phyloP scores from a whole-genome alignment of 768 basidiomycete genomes.

The Agaricus subrufescens region DNA sequence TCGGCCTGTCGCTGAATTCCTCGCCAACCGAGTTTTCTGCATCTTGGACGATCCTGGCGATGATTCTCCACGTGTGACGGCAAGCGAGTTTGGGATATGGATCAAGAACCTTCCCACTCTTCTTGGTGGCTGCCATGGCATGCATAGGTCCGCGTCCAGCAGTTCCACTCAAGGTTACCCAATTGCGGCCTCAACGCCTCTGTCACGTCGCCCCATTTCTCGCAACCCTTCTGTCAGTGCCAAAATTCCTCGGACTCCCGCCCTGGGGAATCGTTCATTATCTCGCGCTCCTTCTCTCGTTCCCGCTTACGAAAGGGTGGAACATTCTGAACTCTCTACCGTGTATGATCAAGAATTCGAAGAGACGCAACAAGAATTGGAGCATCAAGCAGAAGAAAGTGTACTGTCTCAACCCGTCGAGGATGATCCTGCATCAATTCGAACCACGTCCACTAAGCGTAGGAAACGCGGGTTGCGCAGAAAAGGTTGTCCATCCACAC shows the following conservation, averaged over 20 bases:
- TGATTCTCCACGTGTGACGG: conserved; percentile 66
- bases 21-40: conserved; percentile 82
- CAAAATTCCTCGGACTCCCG: conserved; percentile 45
- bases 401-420: conserved; percentile 40
- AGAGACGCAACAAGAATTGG: conserved; percentile 39
- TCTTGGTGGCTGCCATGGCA: conserved; percentile 43
- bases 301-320: conserved; percentile 41
- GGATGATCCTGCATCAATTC: conserved; percentile 42
- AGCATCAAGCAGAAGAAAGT: conserved; percentile 37
- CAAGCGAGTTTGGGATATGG: conserved; percentile 86
- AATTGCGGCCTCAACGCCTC: conserved; percentile 55
- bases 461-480: conserved; percentile 84
- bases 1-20: conserved; percentile 76
- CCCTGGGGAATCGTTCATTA: conserved; percentile 47
- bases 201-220: conserved; percentile 69
- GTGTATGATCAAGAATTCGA: conserved; percentile 51
- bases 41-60: conserved; percentile 62
- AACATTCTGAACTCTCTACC: conserved; percentile 43
- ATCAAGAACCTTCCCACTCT: conserved; percentile 73
- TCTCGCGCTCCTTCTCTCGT: conserved; percentile 63
- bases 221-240: conserved; percentile 51
- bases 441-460: conserved; percentile 71
- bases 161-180: conserved; percentile 63
- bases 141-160: conserved; percentile 58
- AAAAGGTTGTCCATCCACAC: conserved; percentile 48